Percentiles rank a stretch among this genome's conserved stretches.
phyloP scores from a whole-genome alignment of 306 rosid genomes.

The Pyrus bretschneideri region DNA sequence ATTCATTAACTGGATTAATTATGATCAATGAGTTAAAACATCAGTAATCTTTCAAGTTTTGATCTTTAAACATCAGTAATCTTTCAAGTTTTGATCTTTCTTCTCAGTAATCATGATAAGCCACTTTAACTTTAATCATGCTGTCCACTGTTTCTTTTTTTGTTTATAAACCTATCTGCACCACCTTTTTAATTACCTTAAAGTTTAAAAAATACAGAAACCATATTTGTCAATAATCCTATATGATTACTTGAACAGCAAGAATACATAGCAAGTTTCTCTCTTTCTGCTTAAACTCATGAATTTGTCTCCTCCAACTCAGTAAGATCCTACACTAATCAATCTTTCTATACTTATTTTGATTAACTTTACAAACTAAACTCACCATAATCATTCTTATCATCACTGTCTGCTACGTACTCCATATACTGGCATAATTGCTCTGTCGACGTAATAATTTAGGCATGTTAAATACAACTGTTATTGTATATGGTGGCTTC shows the following conservation, averaged over 20 bases:
- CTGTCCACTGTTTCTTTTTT: slow-evolving; percentile 24
- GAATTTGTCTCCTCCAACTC: neutral
- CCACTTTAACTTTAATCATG: slow-evolving; percentile 64
- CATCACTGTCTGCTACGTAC: neutral
- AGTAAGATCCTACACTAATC: neutral
- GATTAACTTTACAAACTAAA: neutral
- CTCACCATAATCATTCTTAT: neutral
- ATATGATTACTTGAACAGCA: slow-evolving; percentile 19
- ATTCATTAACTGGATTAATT: neutral
- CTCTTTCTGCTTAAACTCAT: neutral
- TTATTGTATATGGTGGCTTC: neutral
- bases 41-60: neutral
- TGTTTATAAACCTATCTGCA: slow-evolving; percentile 1
- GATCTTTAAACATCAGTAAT: slow-evolving; percentile 11
- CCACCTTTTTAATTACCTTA: slow-evolving; percentile 14
- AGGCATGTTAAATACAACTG: slow-evolving; percentile 1
- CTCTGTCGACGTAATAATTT: neutral
- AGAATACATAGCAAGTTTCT: neutral
- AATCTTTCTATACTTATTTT: neutral
- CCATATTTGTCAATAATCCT: neutral
- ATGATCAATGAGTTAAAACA: neutral
- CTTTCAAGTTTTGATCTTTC: slow-evolving; percentile 16
- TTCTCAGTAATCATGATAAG: slow-evolving; percentile 27
- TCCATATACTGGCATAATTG: neutral
- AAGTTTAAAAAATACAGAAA: neutral